Evolutionary conservation across 2,329 filamentous ascomycete species (phyloP).

Genomic region (Hypomyces perniciosus): DNA sequence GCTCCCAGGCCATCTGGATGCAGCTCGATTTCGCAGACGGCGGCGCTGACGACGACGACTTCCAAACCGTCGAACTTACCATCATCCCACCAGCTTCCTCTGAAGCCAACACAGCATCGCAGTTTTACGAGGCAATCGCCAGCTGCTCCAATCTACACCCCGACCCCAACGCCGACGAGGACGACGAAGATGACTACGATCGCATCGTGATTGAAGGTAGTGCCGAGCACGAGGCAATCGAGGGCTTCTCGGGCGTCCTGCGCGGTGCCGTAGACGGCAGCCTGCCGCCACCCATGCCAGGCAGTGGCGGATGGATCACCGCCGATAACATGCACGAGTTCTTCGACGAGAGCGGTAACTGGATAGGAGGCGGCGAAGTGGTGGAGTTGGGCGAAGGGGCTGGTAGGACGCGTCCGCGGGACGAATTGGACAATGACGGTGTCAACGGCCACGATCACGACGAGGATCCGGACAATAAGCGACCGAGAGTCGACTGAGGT

Average conservation of each 20-base stretch:
- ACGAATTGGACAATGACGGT: slow-evolving; percentile 45
- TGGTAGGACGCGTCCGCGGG: slow-evolving; percentile 36
- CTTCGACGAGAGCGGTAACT: slow-evolving; percentile 76
- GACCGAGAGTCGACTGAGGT: slow-evolving; percentile 33
- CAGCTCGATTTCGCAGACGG: slow-evolving; percentile 60
- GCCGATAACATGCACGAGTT: slow-evolving; percentile 84
- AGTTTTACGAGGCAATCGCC: slow-evolving; percentile 64
- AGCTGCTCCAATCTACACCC: slow-evolving; percentile 72
- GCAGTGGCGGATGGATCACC: slow-evolving; percentile 80
- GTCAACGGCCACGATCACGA: slow-evolving; percentile 38
- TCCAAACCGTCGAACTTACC: slow-evolving; percentile 61
- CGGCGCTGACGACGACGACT: slow-evolving; percentile 56
- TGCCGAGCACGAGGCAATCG: slow-evolving; percentile 45
- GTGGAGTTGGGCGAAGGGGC: slow-evolving; percentile 58
- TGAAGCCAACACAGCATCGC: slow-evolving; percentile 16
- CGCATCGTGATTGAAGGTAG: slow-evolving; percentile 52
- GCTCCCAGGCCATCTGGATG: slow-evolving; percentile 54
- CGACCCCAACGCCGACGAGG: slow-evolving; percentile 57
- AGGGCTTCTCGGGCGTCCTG: slow-evolving; percentile 52
- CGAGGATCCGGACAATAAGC: slow-evolving; percentile 41
- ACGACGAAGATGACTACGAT: slow-evolving; percentile 49
- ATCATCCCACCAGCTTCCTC: slow-evolving; percentile 46
- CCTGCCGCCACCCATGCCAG: slow-evolving; percentile 62
- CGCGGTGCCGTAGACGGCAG: slow-evolving; percentile 42
- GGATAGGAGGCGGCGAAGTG: slow-evolving; percentile 48